These are phyloP conservation scores for Cerioporus squamosus DNA, from an alignment of 1,284 basidiomycete species.

Conservation along the genomic window DNA sequence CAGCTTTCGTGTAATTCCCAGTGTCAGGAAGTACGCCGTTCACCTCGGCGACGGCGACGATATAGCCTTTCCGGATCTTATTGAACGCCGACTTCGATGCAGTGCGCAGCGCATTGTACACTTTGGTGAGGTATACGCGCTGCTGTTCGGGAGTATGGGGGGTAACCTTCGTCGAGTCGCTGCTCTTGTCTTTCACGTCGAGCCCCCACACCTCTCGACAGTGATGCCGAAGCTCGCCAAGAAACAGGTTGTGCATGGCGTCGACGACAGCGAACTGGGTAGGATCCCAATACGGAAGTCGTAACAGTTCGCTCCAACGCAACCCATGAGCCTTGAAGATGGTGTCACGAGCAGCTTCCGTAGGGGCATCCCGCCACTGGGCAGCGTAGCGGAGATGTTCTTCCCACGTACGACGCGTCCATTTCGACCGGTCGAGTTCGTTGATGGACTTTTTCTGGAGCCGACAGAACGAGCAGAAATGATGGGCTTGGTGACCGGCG, in stretches of 20 bases:
- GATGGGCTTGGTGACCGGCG: background rate
- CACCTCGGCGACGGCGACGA: background rate
- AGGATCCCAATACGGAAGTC: conserved; percentile 44
- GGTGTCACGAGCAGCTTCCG: conserved; percentile 16
- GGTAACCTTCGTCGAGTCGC: background rate
- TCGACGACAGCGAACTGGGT: conserved; percentile 24
- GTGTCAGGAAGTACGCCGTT: background rate
- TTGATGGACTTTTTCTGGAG: conserved; percentile 1
- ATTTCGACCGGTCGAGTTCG: conserved; percentile 3
- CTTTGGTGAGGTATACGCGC: background rate
- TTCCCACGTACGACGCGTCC: background rate
- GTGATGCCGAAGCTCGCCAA: conserved; percentile 8
- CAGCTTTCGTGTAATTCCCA: background rate
- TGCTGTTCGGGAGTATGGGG: conserved; percentile 30
- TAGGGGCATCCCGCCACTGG: conserved; percentile 34
- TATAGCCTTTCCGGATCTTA: conserved; percentile 2
- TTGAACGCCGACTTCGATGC: background rate
- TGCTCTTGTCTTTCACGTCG: background rate
- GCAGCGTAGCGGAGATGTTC: conserved; percentile 24
- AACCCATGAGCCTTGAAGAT: conserved; percentile 35
- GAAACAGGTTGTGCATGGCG: conserved; percentile 13
- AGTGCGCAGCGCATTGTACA: background rate
- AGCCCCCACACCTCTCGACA: background rate
- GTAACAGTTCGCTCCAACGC: conserved; percentile 40
- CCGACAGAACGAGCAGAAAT: conserved; percentile 23